Evolutionary conservation across 2,329 filamentous ascomycete genomes (phyloP), one percentile per base, ranked within the genome.

Genomic region (Aspergillus ochraceoroseus): DNA sequence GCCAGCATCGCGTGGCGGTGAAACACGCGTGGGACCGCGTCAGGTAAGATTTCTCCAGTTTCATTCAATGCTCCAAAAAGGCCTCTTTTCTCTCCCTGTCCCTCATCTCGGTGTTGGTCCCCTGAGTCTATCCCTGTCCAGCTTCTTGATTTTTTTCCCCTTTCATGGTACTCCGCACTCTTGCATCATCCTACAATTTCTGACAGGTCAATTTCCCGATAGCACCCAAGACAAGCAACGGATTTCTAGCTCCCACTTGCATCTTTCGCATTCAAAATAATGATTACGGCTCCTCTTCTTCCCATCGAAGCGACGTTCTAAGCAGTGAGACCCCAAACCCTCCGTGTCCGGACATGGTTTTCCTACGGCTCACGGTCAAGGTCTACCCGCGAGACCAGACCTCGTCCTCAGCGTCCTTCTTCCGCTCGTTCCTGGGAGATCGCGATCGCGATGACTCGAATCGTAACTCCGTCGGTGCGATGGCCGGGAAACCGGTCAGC

Each of bases 361-460:
- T 62, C 20, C 51, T 66, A 12, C 61, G 63, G n/a, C 52, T 66
- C 3, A 56, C 58, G 11, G 55, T 65, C 18, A 62, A 63, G 46
- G 53, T 67, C 38, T 57, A 40, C 25, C 58, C 62, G 2, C 52
- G 47, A 28, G 57, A 59, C 30, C 54, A 53, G 39, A n/a, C 52
- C 7, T 42, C 41, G 28, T n/a, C 38, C 14, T 27, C 48, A 0
- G 41, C 41, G 14, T 44, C 48, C 2, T 46, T 44, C 4, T 27
- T 52, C 12, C 47, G 47, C 23, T 41, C 46, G 5, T 29, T 44
- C 12, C 37, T 52, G 5, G 46, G 41, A 18, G 38, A 47, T 29
- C 41, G 33, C 20, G 41, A 49, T 14, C 46, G 44, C 13, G 43
- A 52, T 41, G 47, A 44, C 20, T 31, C 23, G 1, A 47, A 37